A percentile compares a stretch with the other conserved stretches of the same genome.
Conservation (phyloP, 2,329 filamentous ascomycete genomes). For the Cytospora schulzeri region DNA sequence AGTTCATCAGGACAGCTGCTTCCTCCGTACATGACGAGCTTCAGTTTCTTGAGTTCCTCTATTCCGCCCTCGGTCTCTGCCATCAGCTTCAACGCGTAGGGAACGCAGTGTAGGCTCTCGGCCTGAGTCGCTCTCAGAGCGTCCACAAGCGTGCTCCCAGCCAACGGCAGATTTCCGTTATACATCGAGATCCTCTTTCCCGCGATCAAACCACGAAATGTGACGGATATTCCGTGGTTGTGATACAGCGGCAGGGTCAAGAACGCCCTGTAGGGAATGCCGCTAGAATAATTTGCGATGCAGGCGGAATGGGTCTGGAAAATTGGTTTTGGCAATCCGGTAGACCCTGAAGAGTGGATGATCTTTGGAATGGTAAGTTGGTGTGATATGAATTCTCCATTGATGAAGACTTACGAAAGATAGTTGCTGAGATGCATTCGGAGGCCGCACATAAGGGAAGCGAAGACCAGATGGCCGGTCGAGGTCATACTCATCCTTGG, state of each 20-base stretch:
- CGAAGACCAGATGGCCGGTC: conserved; percentile 15
- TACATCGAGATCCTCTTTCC: conserved; percentile 50
- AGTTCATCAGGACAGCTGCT: conserved; percentile 56
- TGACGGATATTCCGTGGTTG: conserved; percentile 51
- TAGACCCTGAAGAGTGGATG: conserved; percentile 49
- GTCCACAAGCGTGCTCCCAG: conserved; percentile 44
- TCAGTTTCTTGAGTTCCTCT: conserved; percentile 43
- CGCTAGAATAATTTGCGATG: conserved; percentile 47
- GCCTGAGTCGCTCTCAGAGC: conserved; percentile 44
- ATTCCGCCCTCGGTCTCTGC: conserved; percentile 56
- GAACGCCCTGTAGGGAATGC: conserved; percentile 46
- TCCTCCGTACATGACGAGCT: conserved; percentile 53
- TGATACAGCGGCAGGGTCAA: conserved; percentile 55
- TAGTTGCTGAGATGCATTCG: conserved; percentile 28
- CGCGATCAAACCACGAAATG: conserved; percentile 50
- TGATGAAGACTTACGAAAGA: conserved; percentile 26
- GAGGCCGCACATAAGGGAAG: conserved; percentile 29
- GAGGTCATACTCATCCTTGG: conserved; percentile 26
- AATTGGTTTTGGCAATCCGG: conserved; percentile 59
- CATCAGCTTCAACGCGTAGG: conserved; percentile 59
- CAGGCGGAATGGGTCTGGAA: conserved; percentile 51
- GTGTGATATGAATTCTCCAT: neutral
- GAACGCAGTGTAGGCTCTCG: conserved; percentile 57
- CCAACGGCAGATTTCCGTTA: conserved; percentile 52
- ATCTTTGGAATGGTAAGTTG: conserved; percentile 26